A percentile compares a stretch with the other conserved stretches of the same genome.
phyloP scores from a whole-genome alignment of 1,139 yeast species.

The Nakaseomyces sp. region DNA sequence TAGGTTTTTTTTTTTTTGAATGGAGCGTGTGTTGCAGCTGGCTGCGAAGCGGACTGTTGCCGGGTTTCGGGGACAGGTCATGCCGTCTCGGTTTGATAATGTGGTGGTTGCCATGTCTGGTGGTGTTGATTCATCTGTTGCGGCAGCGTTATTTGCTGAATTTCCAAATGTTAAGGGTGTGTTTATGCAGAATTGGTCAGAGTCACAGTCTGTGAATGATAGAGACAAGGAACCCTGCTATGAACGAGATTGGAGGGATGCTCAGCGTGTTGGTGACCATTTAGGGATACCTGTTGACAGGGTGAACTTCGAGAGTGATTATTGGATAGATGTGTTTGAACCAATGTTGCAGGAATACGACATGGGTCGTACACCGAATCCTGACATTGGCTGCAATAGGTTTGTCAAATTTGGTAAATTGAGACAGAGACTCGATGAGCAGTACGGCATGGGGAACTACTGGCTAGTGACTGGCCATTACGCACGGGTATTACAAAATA shows the following conservation, averaged over 20 bases:
- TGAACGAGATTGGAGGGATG: constrained; percentile 86
- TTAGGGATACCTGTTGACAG: constrained; percentile 62
- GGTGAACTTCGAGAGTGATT: constrained; percentile 79
- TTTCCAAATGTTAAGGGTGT: constrained; percentile 57
- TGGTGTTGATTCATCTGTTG: constrained; percentile 91
- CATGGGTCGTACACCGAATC: constrained; percentile 82
- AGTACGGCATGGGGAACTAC: constrained; percentile 41
- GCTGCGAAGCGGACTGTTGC: constrained; percentile 9
- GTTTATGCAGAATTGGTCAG: constrained; percentile 90
- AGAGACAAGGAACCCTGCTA: constrained; percentile 44
- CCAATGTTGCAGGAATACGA: constrained; percentile 78
- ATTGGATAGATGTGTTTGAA: constrained; percentile 84
- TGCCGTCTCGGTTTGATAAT: constrained; percentile 47
- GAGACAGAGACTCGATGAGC: constrained; percentile 42
- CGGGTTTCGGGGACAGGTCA: constrained; percentile 32
- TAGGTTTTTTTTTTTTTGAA: too few species aligned
- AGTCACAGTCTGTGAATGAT: constrained; percentile 32
- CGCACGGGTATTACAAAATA: constrained; percentile 45
- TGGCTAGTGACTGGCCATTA: constrained; percentile 97
- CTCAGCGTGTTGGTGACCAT: constrained; percentile 51
- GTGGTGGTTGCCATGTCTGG: constrained; percentile 89
- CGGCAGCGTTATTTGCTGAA: constrained; percentile 62
- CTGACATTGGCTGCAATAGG: constrained; percentile 82
- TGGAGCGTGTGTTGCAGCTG: background rate
- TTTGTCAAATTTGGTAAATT: constrained; percentile 80